A percentile compares a stretch with the other conserved stretches of the same genome.
phyloP scores from a whole-genome alignment of 371 early-diverging fungal species.

The Mucor irregularis region DNA sequence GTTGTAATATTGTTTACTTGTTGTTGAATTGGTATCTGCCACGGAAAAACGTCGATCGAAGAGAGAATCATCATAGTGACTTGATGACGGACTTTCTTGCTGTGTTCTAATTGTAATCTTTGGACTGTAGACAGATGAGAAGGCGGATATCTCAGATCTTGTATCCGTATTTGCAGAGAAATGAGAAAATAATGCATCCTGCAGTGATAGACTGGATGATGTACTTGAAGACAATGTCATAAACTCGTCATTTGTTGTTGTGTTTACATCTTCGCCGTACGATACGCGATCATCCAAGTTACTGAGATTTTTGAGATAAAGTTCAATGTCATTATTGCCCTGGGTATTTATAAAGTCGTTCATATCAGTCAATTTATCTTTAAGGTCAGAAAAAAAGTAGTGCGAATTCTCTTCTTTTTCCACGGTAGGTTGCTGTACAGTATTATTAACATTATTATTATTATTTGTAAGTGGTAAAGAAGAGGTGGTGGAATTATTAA shows the following conservation, averaged over 20 bases:
- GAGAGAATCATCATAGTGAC: neutral
- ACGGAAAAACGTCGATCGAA: constrained; percentile 6
- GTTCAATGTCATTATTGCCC: neutral
- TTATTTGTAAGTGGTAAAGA: neutral
- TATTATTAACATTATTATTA: neutral
- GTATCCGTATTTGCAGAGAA: constrained; percentile 19
- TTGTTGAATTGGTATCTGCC: neutral
- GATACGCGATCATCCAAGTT: neutral
- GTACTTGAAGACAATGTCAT: constrained; percentile 10
- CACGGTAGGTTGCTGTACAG: neutral
- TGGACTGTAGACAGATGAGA: constrained; percentile 9
- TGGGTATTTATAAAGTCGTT: constrained; percentile 5
- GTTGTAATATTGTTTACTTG: neutral
- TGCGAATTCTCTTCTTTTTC: neutral
- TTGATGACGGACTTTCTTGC: neutral
- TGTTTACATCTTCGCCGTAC: neutral
- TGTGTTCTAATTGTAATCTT: constrained; percentile 20
- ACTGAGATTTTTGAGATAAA: constrained; percentile 1
- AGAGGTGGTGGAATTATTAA: neutral
- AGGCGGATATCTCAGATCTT: constrained; percentile 15
- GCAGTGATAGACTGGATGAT: constrained; percentile 16
- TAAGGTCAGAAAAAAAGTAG: neutral
- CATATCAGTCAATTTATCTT: constrained; percentile 8
- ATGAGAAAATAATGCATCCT: constrained; percentile 25
- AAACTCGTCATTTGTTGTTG: constrained; percentile 14